phyloP scores from a whole-genome alignment of 148 eudicot genomes.

The Agrostemma githago region DNA sequence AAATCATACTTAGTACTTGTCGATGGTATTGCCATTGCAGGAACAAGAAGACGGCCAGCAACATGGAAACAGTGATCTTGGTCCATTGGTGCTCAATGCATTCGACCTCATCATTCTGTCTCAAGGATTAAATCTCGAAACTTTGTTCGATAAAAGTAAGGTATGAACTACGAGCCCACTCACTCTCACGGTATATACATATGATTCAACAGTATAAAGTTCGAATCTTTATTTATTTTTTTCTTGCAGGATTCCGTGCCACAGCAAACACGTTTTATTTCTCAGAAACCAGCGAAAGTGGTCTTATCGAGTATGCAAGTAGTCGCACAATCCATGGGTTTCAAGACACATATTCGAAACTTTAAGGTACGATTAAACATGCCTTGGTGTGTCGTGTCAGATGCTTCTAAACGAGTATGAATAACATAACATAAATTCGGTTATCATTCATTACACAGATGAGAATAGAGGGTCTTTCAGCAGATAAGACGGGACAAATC shows the following conservation, averaged over 20 bases:
- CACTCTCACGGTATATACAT: neutral
- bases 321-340: slow-evolving; percentile 98
- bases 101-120: slow-evolving; percentile 88
- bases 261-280: slow-evolving; percentile 85
- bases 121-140: slow-evolving; percentile 82
- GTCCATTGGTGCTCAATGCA: slow-evolving; percentile 83
- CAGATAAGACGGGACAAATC: slow-evolving; percentile 62
- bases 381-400: neutral
- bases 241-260: slow-evolving; percentile 61
- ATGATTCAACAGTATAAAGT: neutral
- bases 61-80: slow-evolving; percentile 46
- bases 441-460: slow-evolving; percentile 42
- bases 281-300: slow-evolving; percentile 82
- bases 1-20: too few species aligned
- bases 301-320: slow-evolving; percentile 91
- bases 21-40: slow-evolving; percentile 32
- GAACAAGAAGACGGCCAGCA: slow-evolving; percentile 48
- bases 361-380: slow-evolving; percentile 47
- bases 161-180: too few species aligned
- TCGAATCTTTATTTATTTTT: neutral
- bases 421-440: too few species aligned
- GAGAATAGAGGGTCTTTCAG: slow-evolving; percentile 94
- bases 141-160: slow-evolving; percentile 76
- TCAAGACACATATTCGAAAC: slow-evolving; percentile 94
- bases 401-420: neutral